Evolutionary conservation across 805 yeast genomes (phyloP).

Genomic region (Kluyveromyces lactis): DNA sequence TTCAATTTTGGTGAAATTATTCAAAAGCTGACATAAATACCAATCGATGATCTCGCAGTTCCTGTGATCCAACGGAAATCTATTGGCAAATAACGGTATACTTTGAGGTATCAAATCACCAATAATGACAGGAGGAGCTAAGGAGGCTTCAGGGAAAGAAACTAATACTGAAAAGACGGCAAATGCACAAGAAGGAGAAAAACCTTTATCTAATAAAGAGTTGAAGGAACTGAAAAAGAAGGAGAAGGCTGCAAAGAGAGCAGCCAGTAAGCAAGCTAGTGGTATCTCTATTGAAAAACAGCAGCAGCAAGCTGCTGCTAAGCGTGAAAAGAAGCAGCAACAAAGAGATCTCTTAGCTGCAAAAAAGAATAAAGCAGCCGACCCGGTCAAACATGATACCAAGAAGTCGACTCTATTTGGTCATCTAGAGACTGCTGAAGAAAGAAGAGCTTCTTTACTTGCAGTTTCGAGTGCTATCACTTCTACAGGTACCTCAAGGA

Average conservation of each 20-base stretch:
- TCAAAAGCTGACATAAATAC: too few relatives aligned
- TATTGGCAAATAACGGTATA: too few relatives aligned
- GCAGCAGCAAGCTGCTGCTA: slow-evolving; percentile 32
- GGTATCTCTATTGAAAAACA: slow-evolving; percentile 42
- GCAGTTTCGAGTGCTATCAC: slow-evolving; percentile 28
- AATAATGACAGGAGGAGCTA: background rate
- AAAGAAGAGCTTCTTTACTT: slow-evolving; percentile 41
- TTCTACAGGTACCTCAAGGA: slow-evolving; percentile 25
- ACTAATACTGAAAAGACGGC: background rate
- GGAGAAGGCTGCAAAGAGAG: slow-evolving; percentile 88
- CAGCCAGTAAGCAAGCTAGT: slow-evolving; percentile 70
- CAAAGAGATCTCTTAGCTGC: slow-evolving; percentile 37
- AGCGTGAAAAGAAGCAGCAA: slow-evolving; percentile 35
- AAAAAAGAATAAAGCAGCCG: slow-evolving; percentile 39
- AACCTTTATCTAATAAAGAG: slow-evolving; percentile 61
- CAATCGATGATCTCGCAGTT: too few relatives aligned
- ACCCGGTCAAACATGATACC: slow-evolving; percentile 34
- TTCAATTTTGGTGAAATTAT: too few relatives aligned
- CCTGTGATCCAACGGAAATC: too few relatives aligned
- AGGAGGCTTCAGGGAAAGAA: background rate
- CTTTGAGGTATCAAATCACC: too few relatives aligned
- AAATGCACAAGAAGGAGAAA: slow-evolving; percentile 12
- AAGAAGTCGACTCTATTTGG: slow-evolving; percentile 63
- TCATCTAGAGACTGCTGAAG: slow-evolving; percentile 74
- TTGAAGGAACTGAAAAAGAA: slow-evolving; percentile 80